Percentiles rank a stretch among this genome's conserved stretches.
Conservation (phyloP, 2,329 filamentous ascomycete genomes). For the Xylariaceae sp. region DNA sequence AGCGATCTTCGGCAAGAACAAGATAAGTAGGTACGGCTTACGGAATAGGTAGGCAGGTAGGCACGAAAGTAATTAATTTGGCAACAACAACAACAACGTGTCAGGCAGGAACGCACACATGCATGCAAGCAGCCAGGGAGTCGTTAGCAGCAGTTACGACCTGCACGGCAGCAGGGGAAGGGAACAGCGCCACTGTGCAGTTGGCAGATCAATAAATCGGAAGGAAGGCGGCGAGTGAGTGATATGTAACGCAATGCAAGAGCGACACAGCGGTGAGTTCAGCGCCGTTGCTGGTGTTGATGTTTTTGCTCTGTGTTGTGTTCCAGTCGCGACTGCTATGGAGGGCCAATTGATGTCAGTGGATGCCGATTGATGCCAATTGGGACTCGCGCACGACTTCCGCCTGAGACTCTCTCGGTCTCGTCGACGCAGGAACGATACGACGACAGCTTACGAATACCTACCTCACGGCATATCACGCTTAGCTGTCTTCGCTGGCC, state of each 20-base stretch:
- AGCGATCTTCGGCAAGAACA: neutral
- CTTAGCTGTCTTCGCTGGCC: too few species aligned
- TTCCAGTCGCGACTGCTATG: neutral
- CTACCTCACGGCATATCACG: too few species aligned
- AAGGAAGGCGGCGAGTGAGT: constrained; percentile 7
- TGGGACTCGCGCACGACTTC: neutral
- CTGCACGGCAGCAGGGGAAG: too few species aligned
- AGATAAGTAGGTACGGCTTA: neutral
- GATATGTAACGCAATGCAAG: constrained; percentile 7
- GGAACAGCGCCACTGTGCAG: neutral
- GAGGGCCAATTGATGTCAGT: neutral
- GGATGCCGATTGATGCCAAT: neutral
- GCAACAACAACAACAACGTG: neutral
- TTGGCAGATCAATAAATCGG: constrained; percentile 13
- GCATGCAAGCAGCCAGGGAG: constrained; percentile 1
- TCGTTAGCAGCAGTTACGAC: too few species aligned
- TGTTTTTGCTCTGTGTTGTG: neutral
- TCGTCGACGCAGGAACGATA: neutral
- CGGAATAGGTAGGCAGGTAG: neutral
- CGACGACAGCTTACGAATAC: neutral
- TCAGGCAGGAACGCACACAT: constrained; percentile 5
- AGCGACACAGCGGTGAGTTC: constrained; percentile 4
- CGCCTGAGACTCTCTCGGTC: neutral
- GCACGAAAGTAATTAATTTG: neutral
- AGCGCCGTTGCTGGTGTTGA: neutral